Evolutionary conservation across 768 basidiomycete species (phyloP), one percentile per base, ranked within the genome.

Genomic region (Pleurotus platypus): DNA sequence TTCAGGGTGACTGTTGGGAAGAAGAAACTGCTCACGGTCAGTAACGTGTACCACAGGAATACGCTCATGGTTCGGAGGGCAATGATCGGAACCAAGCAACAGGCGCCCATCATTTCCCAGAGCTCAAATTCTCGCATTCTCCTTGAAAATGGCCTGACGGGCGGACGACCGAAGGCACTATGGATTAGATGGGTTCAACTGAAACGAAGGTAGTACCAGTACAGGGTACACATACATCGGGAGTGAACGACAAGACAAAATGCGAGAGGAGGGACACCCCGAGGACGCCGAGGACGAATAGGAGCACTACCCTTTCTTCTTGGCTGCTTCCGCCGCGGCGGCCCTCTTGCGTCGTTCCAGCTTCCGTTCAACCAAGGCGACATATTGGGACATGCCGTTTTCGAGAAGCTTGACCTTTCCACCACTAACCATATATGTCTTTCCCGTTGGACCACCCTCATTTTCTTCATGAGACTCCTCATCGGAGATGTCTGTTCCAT

Each of bases 371-470:
- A 65, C 64, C 1, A 63, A 42, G 20, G 55, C 61, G 3, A 64
- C 64, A 42, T 65, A 67, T 37, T 63, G 63, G 8, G 56, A 56
- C 63, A 67, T 65, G 5, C 66, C 66, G 45, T 57, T 61, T 26
- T 65, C 64, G 57, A 67, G 59, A 16, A 63, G 39, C 18, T 63
- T 64, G 35, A 67, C 48, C 49, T 63, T 65, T 2, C 63, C 64
- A 4, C 61, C 60, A 18, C 64, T 60, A 2, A 67, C 66, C n/a
- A 62, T 59, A 57, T 62, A 67, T 16, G 63, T 64, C 56, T 63
- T 62, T 22, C 64, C 39, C 22, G 16, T 35, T 39, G 57, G 42
- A 50, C 8, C 22, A 35, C n/a, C 39, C 9, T 57, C 57, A 5
- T 60, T 46, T 30, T 62, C 63, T 2, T 63, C 62, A 5, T 65